These are phyloP conservation scores for Gossypium sturtianum DNA, from an alignment of 345 rosid species.

Conservation along the genomic window DNA sequence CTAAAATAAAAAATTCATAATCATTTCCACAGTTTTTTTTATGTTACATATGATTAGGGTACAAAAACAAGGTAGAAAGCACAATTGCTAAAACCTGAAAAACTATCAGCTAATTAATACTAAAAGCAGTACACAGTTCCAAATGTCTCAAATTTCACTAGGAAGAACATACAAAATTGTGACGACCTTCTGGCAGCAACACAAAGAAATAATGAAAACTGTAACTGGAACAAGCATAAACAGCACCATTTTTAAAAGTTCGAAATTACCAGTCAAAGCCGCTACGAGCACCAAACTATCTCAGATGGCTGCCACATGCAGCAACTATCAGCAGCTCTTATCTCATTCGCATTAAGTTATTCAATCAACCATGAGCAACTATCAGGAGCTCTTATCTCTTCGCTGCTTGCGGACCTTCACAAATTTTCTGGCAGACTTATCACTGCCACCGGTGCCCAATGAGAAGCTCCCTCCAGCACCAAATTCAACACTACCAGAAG, in stretches of 20 bases:
- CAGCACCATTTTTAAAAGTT: too few species aligned
- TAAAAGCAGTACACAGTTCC: constrained; percentile 14
- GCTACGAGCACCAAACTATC: too few species aligned
- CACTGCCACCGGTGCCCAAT: constrained; percentile 64
- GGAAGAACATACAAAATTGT: constrained; percentile 6
- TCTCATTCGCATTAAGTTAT: constrained; percentile 15
- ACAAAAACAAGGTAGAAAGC: constrained; percentile 2
- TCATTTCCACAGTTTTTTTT: not conserved
- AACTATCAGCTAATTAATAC: constrained; percentile 15
- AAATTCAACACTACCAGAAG: constrained; percentile 55
- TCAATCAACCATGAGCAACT: not conserved
- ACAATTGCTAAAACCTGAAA: constrained; percentile 6
- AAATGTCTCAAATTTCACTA: constrained; percentile 9
- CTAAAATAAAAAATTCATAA: not conserved
- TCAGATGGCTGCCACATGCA: not conserved
- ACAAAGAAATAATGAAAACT: too few species aligned
- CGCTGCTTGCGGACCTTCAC: constrained; percentile 38
- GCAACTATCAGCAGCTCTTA: constrained; percentile 2
- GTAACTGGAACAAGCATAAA: too few species aligned
- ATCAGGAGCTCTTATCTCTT: constrained; percentile 35
- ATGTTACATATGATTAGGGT: not conserved
- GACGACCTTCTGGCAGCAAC: too few species aligned
- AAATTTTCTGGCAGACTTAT: constrained; percentile 57
- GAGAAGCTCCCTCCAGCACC: constrained; percentile 79
- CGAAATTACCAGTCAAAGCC: too few species aligned